Evolutionary conservation across 768 basidiomycete genomes (phyloP), one percentile per base, ranked within the genome.

Genomic region (Dioszegia aurantiaca): DNA sequence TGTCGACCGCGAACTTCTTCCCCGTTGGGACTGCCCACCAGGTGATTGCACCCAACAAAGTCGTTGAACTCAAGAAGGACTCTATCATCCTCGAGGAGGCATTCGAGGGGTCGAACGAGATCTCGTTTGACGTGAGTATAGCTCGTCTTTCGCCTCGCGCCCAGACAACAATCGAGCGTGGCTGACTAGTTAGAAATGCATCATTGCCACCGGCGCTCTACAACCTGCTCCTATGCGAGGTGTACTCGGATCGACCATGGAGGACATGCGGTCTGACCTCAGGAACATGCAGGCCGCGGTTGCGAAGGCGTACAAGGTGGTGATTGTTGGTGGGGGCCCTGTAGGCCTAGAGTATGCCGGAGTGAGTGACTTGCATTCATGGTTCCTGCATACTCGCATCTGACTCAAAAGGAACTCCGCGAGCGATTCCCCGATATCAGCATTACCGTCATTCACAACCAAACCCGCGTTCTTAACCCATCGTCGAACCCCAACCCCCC

Each of bases 321-420:
- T 87, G 6, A 80, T 88, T 14, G 81, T 87, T 2, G 87, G 87
- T 1, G 87, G 85, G 11, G 87, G 87, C 0, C 85, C 87, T 0
- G 80, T 88, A 9, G 87, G 87, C 2, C 83, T 88, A 26, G 74
- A 76, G 56, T 55, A 69, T 28, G 67, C 72, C 2, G 74, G 74
- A 27, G 69, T 70, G 37, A 63, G 69, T 43, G n/a, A n/a, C n/a
- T 41, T 39, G 4, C 4, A 19, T 3, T 37, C 16, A 11, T 52
- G 4, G 3, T 41, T 37, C 51, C 19, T 41, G 10, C 3, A 52
- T 3, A 8, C 19, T 8, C 12, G 33, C 10, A 39, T 37, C 30
- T 54, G 31, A 45, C 30, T 11, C 2, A 12, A 8, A 4, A 69
- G 68, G 73, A 74, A 55, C 55, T 74, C 27, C 61, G 61, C 4